phyloP scores from a whole-genome alignment of 2,329 filamentous ascomycete species.

The Colletotrichum horii region DNA sequence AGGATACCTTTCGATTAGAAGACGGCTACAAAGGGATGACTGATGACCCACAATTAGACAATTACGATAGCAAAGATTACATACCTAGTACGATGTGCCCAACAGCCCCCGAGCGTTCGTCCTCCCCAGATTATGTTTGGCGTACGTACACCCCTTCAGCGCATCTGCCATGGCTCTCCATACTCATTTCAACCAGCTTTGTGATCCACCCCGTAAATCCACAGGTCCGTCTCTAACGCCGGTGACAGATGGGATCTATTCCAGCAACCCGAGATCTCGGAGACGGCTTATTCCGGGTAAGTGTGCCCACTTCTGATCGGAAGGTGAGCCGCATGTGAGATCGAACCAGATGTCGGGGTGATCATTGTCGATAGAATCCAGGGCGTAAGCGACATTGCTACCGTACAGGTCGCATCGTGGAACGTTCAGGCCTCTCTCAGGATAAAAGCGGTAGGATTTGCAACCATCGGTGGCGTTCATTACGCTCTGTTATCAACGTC shows the following conservation, averaged over 20 bases:
- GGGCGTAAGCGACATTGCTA: slow-evolving; percentile 31
- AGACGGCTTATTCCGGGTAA: slow-evolving; percentile 16
- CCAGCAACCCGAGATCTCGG: slow-evolving; percentile 4
- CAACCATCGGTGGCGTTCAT: slow-evolving; percentile 36
- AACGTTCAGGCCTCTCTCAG: slow-evolving; percentile 30
- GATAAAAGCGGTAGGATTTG: slow-evolving; percentile 40
- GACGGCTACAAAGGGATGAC: background rate
- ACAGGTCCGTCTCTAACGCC: background rate
- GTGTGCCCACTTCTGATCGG: slow-evolving; percentile 25
- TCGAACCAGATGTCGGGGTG: slow-evolving; percentile 40
- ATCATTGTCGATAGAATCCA: slow-evolving; percentile 32
- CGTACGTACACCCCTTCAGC: no score
- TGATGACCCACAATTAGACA: background rate
- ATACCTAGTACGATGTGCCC: background rate
- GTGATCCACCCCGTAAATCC: background rate
- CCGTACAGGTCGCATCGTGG: slow-evolving; percentile 42
- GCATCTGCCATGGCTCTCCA: background rate
- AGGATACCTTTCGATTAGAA: slow-evolving; percentile 81
- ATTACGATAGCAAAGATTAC: background rate
- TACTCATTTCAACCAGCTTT: background rate
- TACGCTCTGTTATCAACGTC: slow-evolving; percentile 28
- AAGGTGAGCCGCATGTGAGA: slow-evolving; percentile 39
- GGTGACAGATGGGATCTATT: background rate
- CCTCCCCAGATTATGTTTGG: background rate
- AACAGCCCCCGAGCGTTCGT: background rate